Percentiles rank a stretch among this genome's conserved stretches.
These are phyloP conservation scores for Kazachstania viticola DNA, from an alignment of 805 yeast species.

Conservation along the genomic window DNA sequence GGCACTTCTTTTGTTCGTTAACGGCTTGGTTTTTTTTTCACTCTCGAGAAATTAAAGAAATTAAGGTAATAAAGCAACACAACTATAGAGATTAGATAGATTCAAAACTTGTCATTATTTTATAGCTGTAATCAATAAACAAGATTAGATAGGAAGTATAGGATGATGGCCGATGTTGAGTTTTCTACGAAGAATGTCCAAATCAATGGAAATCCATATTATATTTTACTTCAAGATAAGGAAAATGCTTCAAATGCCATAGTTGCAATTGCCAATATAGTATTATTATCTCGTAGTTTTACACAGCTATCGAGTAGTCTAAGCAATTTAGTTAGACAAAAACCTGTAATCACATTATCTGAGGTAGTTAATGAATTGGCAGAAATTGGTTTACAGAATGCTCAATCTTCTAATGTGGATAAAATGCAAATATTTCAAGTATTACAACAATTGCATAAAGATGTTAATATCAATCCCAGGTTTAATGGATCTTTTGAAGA, in stretches of 20 bases:
- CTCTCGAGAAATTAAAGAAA: no score
- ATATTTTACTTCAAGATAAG: slow-evolving; percentile 56
- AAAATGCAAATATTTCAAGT: slow-evolving; percentile 36
- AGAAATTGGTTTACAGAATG: slow-evolving; percentile 30
- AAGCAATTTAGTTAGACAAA: slow-evolving; percentile 24
- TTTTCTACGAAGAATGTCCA: slow-evolving; percentile 3
- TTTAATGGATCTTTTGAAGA: slow-evolving; percentile 50
- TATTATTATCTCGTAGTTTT: slow-evolving; percentile 38
- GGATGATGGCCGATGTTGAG: no score
- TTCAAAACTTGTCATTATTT: no score
- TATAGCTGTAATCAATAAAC: no score
- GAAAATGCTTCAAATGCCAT: slow-evolving; percentile 65
- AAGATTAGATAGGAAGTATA: no score
- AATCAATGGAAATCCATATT: slow-evolving; percentile 29
- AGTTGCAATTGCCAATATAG: slow-evolving; percentile 61
- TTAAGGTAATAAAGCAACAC: no score
- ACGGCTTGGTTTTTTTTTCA: no score
- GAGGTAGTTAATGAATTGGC: slow-evolving; percentile 41
- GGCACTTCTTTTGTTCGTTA: no score
- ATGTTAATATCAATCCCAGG: slow-evolving; percentile 61
- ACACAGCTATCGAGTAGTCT: slow-evolving; percentile 6
- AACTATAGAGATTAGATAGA: no score
- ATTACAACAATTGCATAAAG: slow-evolving; percentile 57
- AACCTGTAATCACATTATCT: slow-evolving; percentile 26
- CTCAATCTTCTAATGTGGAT: slow-evolving; percentile 20